Conservation (phyloP, 768 basidiomycete species). For the Tremella mesenterica region DNA sequence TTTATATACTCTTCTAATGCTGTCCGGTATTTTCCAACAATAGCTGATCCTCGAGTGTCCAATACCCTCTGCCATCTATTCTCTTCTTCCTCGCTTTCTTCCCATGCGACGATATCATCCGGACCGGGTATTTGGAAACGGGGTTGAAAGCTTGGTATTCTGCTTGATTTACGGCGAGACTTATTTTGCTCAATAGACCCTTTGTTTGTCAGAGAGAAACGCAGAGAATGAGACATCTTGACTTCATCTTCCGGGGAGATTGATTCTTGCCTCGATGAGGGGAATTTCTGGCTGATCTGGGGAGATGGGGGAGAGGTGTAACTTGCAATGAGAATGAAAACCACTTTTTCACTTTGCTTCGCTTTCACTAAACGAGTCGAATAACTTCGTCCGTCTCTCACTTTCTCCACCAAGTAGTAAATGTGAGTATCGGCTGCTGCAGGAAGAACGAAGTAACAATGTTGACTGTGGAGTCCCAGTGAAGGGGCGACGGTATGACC, state of each 20-base stretch:
- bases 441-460: conserved; percentile 42
- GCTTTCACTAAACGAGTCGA: conserved; percentile 37
- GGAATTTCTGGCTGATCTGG: not conserved
- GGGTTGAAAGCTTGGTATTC: conserved; percentile 9
- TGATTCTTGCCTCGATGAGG: too few species aligned
- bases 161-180: not conserved
- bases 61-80: conserved; percentile 31
- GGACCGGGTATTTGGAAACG: conserved; percentile 20
- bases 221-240: conserved; percentile 16
- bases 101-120: conserved; percentile 22
- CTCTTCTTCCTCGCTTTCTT: conserved; percentile 38
- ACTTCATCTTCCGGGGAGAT: not conserved
- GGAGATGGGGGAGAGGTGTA: conserved; percentile 32
- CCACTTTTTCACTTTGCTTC: conserved; percentile 31
- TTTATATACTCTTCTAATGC: conserved; percentile 33
- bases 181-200: not conserved
- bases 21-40: conserved; percentile 10
- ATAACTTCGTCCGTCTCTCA: conserved; percentile 39
- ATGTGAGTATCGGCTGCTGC: conserved; percentile 27
- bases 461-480: conserved; percentile 35
- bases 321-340: conserved; percentile 39
- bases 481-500: conserved; percentile 19
- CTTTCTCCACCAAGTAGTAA: conserved; percentile 33
- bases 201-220: conserved; percentile 11
- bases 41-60: conserved; percentile 7